Percentiles rank a stretch among this genome's conserved stretches.
These are phyloP conservation scores for Colletotrichum musicola DNA, from an alignment of 2,329 filamentous ascomycete genomes.

Conservation along the genomic window DNA sequence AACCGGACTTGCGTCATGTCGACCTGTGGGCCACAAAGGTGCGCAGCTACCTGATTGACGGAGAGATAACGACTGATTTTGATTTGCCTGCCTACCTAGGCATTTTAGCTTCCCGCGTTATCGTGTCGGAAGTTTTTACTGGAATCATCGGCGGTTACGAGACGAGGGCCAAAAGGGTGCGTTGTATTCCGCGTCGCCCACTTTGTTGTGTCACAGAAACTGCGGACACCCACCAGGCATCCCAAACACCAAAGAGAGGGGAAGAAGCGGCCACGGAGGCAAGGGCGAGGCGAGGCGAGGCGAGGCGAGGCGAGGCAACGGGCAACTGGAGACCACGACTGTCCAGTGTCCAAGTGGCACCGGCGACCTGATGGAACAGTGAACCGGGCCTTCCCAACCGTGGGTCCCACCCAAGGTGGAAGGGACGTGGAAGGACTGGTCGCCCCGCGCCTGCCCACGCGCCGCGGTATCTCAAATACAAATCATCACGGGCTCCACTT, in stretches of 20 bases:
- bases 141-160: background rate
- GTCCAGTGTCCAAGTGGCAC: too few relatives aligned
- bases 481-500: constrained; percentile 37
- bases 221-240: background rate
- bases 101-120: background rate
- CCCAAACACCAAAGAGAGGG: background rate
- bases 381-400: background rate
- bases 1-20: constrained; percentile 35
- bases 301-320: too few relatives aligned
- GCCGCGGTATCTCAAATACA: constrained; percentile 28
- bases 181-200: constrained; percentile 3
- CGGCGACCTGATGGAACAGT: too few relatives aligned
- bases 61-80: background rate
- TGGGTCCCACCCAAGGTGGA: background rate
- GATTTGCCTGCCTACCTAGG: background rate
- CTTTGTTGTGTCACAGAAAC: constrained; percentile 29
- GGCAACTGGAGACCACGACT: background rate
- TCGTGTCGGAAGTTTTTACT: constrained; percentile 26
- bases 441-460: constrained; percentile 23
- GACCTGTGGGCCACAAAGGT: constrained; percentile 28
- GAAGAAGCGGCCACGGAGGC: background rate
- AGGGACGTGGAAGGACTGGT: constrained; percentile 17
- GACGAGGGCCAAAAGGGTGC: background rate
- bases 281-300: background rate
- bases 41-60: constrained; percentile 9